A percentile compares a stretch with the other conserved stretches of the same genome.
These are phyloP conservation scores for Phytophthora crassamura DNA, from an alignment of 352 stramenopile species.

Conservation along the genomic window DNA sequence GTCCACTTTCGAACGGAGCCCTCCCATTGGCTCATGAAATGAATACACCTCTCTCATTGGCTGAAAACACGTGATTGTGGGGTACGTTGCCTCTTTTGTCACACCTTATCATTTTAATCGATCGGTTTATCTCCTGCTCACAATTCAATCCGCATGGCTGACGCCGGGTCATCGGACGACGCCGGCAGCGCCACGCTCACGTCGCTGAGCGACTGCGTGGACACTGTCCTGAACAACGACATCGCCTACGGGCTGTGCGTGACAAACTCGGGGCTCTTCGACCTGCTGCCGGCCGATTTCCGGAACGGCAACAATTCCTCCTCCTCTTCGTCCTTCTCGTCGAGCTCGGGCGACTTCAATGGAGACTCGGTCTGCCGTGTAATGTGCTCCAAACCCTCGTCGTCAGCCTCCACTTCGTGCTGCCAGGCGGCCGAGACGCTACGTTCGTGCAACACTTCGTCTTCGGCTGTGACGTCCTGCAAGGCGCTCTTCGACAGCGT, in stretches of 20 bases:
- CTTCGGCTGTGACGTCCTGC: conserved; percentile 30
- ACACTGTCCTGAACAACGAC: conserved; percentile 46
- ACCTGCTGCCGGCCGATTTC: conserved; percentile 26
- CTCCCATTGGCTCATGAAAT: too few relatives aligned
- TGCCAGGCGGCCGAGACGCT: conserved; percentile 34
- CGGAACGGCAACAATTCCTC: conserved; percentile 1
- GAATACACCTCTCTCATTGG: too few relatives aligned
- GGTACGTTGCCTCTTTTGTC: too few relatives aligned
- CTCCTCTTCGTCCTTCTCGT: conserved; percentile 10
- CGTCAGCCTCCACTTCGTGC: conserved; percentile 44
- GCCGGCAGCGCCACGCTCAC: conserved; percentile 29
- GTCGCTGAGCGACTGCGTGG: conserved; percentile 43
- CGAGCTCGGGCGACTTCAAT: conserved; percentile 6
- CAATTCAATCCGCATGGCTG: conserved; percentile 27
- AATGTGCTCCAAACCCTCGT: conserved; percentile 41
- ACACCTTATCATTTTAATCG: too few relatives aligned
- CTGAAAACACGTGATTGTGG: too few relatives aligned
- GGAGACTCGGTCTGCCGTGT: conserved; percentile 42
- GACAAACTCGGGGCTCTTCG: conserved; percentile 72
- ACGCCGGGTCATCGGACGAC: conserved; percentile 39
- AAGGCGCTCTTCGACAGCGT: conserved; percentile 49
- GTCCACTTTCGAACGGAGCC: too few relatives aligned
- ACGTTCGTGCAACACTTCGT: conserved; percentile 40
- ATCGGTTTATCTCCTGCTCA: too few relatives aligned
- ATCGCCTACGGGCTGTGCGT: conserved; percentile 58